Evolutionary conservation across 345 rosid genomes (phyloP).

Genomic region (thale cress (Arabidopsis thaliana)): TAIR10.1 NC_003074.8:9211001-9211500

Average conservation of each 20-base stretch:
- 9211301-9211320: neutral
- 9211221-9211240: neutral
- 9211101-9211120: neutral
- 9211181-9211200: neutral
- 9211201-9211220: neutral
- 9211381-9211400: neutral
- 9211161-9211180: conserved; percentile 25
- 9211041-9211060: neutral
- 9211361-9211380: neutral
- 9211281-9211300: no score
- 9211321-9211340: neutral
- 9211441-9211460: neutral
- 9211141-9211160: conserved; percentile 26
- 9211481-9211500: neutral
- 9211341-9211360: neutral
- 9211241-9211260: neutral
- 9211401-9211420: neutral
- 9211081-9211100: neutral
- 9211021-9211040: neutral
- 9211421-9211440: neutral
- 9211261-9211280: neutral
- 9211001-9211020: neutral
- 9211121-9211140: conserved; percentile 2
- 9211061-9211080: neutral
- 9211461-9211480: neutral